Evolutionary conservation across 2,329 filamentous ascomycete genomes (phyloP).

Genomic region (Diaporthe citri): DNA sequence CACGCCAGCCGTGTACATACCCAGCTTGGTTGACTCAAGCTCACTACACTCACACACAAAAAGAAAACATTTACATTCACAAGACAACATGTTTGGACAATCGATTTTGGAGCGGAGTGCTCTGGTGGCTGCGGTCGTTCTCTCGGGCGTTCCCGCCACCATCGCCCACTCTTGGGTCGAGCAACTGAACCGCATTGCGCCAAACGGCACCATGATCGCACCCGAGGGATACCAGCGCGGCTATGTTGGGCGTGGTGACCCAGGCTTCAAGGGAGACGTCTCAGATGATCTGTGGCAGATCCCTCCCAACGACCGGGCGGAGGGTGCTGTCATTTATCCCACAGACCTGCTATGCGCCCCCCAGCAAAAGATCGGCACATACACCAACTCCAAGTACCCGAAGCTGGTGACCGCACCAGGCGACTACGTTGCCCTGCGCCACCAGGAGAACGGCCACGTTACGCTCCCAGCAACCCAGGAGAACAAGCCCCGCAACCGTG

Average conservation of each 20-base stretch:
- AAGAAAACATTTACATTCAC: background rate
- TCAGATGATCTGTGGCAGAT: slow-evolving; percentile 72
- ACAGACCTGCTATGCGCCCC: slow-evolving; percentile 73
- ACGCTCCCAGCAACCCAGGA: slow-evolving; percentile 68
- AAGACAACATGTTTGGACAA: slow-evolving; percentile 30
- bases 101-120: slow-evolving; percentile 27
- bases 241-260: slow-evolving; percentile 69
- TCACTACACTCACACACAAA: background rate
- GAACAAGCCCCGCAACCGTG: slow-evolving; percentile 74
- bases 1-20: slow-evolving; percentile 28
- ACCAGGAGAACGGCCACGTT: slow-evolving; percentile 83
- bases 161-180: slow-evolving; percentile 87
- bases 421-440: slow-evolving; percentile 75
- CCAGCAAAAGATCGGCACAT: slow-evolving; percentile 69
- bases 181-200: slow-evolving; percentile 76
- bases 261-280: slow-evolving; percentile 65
- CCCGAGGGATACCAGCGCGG: slow-evolving; percentile 81
- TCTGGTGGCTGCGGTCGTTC: slow-evolving; percentile 44
- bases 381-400: slow-evolving; percentile 69
- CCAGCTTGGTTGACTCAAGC: slow-evolving; percentile 12
- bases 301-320: slow-evolving; percentile 63
- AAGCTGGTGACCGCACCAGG: slow-evolving; percentile 72
- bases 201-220: slow-evolving; percentile 80
- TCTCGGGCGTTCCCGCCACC: slow-evolving; percentile 50
- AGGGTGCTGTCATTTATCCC: slow-evolving; percentile 60